Base-by-base conservation (phyloP, 78 protist genomes). In the Cyanophora paradoxa region DNA sequence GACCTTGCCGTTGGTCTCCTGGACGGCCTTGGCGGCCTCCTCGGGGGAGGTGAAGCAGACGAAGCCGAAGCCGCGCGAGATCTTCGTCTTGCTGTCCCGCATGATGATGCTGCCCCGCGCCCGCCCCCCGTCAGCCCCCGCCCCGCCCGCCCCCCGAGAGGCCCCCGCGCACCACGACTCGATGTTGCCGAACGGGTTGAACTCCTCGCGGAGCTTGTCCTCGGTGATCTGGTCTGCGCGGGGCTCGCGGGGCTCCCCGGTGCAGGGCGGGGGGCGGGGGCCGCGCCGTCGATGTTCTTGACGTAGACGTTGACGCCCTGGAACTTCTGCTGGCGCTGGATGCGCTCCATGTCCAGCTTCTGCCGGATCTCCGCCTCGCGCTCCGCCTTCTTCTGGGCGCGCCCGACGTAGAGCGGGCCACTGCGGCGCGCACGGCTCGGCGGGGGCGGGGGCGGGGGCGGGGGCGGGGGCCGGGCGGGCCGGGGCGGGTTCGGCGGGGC, bases 1-100 rank as follows among this genome's bases (percentile, higher is more conserved):
- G n/a, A n/a, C n/a, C n/a, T n/a, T n/a, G 72, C 96, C 95, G 85
- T 94, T 90, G 97, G 93, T 94, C 56, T 57, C 94, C n/a, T 83
- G 59, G 69, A 93, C 86, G 58, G 99, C 99, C 58, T 67, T 34
- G 61, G 86, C 71, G 41, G 99, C 98, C 82, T 92, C 98, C 69
- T 94, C 98, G 10, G 86, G 72, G 24, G 78, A 10, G 24, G 73
- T 22, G 88, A 93, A 96, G 74, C 97, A 90, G 41, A 97, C 96
- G 62, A 95, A 97, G 54, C 99, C 99, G 74, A 97, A 97, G 46
- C 98, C 96, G 71, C 78, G 79, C 7, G 88, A 67, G 37, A 28
- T 31, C 30, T 54, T 62, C n/a, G n/a, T n/a, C n/a, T n/a, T n/a
- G 57, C 62, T 76, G 85, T 95, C 97, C 31, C 50, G 19, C 96